Evolutionary conservation across 2,329 filamentous ascomycete species (phyloP).

Genomic region (Aspergillus sp.): DNA sequence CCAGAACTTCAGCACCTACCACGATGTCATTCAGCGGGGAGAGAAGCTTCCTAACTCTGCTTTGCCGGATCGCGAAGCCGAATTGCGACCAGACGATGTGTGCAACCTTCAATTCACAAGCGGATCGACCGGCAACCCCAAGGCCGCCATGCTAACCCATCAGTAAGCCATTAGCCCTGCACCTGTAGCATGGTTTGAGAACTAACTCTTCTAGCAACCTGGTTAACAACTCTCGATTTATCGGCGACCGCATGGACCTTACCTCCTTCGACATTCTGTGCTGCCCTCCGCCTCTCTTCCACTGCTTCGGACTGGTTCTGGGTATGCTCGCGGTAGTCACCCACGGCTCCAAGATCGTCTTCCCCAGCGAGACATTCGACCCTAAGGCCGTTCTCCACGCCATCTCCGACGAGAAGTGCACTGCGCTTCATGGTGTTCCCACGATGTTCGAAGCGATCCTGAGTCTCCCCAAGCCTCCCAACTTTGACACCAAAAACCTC

Average conservation of each 20-base stretch:
- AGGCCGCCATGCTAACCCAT: slow-evolving; percentile 73
- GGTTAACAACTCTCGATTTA: slow-evolving; percentile 68
- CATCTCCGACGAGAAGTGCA: slow-evolving; percentile 67
- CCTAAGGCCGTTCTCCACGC: slow-evolving; percentile 65
- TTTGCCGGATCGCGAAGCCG: slow-evolving; percentile 56
- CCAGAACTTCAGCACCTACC: slow-evolving; percentile 61
- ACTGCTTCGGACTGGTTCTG: slow-evolving; percentile 80
- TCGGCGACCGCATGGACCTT: slow-evolving; percentile 73
- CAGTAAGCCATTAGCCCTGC: slow-evolving; percentile 49
- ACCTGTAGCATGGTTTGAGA: background rate
- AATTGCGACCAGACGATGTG: slow-evolving; percentile 65
- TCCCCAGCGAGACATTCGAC: slow-evolving; percentile 74
- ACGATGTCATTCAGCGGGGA: slow-evolving; percentile 58
- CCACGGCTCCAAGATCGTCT: slow-evolving; percentile 74
- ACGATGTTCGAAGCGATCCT: slow-evolving; percentile 77
- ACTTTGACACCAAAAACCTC: slow-evolving; percentile 55
- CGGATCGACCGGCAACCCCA: slow-evolving; percentile 72
- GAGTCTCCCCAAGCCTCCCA: slow-evolving; percentile 48
- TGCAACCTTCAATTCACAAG: slow-evolving; percentile 75
- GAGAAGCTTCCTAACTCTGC: slow-evolving; percentile 51
- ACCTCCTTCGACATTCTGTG: slow-evolving; percentile 68
- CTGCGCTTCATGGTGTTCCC: slow-evolving; percentile 77
- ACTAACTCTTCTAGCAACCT: slow-evolving; percentile 34
- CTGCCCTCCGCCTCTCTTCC: slow-evolving; percentile 81
- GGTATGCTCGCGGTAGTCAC: slow-evolving; percentile 72